phyloP scores from a whole-genome alignment of 257 asterid genomes.

The Fraxinus cuspidata region DNA sequence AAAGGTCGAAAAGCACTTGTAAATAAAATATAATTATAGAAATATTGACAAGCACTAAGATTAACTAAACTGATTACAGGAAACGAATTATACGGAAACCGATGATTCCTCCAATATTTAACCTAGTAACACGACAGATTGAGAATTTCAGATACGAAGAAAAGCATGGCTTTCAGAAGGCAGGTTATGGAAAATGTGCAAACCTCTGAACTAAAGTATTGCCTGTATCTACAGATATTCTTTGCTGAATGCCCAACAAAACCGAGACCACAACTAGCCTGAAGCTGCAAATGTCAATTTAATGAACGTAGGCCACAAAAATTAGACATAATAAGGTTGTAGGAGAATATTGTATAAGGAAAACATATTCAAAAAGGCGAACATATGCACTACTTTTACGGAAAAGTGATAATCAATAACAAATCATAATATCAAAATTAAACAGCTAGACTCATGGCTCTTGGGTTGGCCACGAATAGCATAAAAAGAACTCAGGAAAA shows the following conservation, averaged over 20 bases:
- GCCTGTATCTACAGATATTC: constrained; percentile 42
- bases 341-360: background rate
- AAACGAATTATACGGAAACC: constrained; percentile 35
- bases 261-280: constrained; percentile 29
- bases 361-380: background rate
- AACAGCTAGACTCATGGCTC: background rate
- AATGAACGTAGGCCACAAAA: background rate
- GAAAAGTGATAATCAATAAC: background rate
- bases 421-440: background rate
- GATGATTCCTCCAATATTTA: constrained; percentile 44
- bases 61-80: constrained; percentile 48
- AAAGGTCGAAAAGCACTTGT: constrained; percentile 20
- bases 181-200: constrained; percentile 15
- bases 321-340: background rate
- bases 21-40: background rate
- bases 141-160: constrained; percentile 11
- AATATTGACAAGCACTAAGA: constrained; percentile 2
- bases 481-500: background rate
- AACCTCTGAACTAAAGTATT: constrained; percentile 52
- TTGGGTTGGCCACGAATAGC: background rate
- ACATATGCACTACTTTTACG: background rate
- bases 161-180: background rate
- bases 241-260: constrained; percentile 39
- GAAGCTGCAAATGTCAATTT: constrained; percentile 43
- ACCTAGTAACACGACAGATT: constrained; percentile 40